phyloP scores from a whole-genome alignment of 257 asterid species.

The Primulina tabacum region DNA sequence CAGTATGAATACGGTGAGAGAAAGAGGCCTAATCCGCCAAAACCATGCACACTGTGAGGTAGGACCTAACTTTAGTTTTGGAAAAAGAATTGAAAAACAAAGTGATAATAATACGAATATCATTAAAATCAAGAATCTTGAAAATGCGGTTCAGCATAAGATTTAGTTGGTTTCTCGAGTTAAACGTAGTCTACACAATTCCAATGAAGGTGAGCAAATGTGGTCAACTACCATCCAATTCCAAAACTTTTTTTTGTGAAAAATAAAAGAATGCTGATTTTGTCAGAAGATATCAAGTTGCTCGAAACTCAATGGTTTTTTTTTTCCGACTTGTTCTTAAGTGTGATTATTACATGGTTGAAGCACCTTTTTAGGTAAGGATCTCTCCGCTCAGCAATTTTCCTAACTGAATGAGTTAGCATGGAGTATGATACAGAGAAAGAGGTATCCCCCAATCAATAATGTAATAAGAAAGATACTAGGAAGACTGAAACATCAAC shows the following conservation, averaged over 20 bases:
- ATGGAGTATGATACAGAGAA: too few relatives aligned
- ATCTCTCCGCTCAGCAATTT: too few relatives aligned
- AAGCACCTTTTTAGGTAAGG: conserved; percentile 18
- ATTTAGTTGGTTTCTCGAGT: conserved; percentile 21
- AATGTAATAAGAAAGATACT: too few relatives aligned
- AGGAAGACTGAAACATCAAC: too few relatives aligned
- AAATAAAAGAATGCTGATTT: too few relatives aligned
- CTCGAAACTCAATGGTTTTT: neutral
- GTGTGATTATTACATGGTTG: conserved; percentile 6
- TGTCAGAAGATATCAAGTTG: too few relatives aligned
- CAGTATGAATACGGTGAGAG: conserved; percentile 26
- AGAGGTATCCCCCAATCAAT: too few relatives aligned
- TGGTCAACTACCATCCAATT: neutral
- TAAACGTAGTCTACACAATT: conserved; percentile 12
- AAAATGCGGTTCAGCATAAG: conserved; percentile 9
- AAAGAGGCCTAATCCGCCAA: conserved; percentile 61
- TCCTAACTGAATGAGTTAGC: too few relatives aligned
- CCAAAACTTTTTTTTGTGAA: too few relatives aligned
- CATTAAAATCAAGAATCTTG: neutral
- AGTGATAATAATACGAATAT: conserved; percentile 12
- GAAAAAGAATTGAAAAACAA: conserved; percentile 25
- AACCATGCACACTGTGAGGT: conserved; percentile 45
- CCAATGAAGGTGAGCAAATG: neutral
- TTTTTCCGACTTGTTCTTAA: too few relatives aligned
- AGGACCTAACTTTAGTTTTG: conserved; percentile 35